A percentile compares a stretch with the other conserved stretches of the same genome.
Evolutionary conservation across 176 grass and related monocot genomes (phyloP).

Genomic region (Alloteropsis semialata): DNA sequence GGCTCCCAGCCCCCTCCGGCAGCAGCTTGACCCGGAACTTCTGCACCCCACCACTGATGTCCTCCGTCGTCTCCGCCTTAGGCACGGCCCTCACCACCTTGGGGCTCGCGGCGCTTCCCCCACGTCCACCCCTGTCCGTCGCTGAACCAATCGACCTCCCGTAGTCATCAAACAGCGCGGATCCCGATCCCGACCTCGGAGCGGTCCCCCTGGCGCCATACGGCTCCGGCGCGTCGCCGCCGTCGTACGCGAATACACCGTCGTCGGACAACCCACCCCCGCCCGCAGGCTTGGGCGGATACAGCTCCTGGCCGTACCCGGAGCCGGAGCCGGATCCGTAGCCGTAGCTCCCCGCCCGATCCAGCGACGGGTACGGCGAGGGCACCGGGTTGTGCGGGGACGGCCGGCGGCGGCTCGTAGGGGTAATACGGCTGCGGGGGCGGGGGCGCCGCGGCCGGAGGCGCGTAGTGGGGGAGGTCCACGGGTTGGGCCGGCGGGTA

Average conservation of each 20-base stretch:
- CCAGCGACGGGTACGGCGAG: conserved; percentile 62
- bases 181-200: conserved; percentile 31
- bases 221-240: conserved; percentile 58
- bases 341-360: conserved; percentile 39
- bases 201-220: conserved; percentile 75
- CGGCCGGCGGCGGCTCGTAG: conserved; percentile 43
- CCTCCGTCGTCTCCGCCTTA: conserved; percentile 70
- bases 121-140: conserved; percentile 38
- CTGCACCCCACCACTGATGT: conserved; percentile 77
- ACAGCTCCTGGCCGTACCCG: conserved; percentile 49
- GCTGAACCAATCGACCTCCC: conserved; percentile 76
- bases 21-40: conserved; percentile 93
- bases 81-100: conserved; percentile 93
- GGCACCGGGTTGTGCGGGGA: conserved; percentile 32
- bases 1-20: conserved; percentile 75
- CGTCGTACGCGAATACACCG: conserved; percentile 78
- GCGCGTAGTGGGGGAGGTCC: conserved; percentile 35
- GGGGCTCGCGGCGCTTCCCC: conserved; percentile 19
- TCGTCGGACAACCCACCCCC: conserved; percentile 45
- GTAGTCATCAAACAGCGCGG: conserved; percentile 86
- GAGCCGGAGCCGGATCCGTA: conserved; percentile 46
- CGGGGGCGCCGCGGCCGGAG: conserved; percentile 1
- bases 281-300: conserved; percentile 32
- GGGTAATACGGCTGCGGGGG: conserved; percentile 50
- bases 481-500: conserved; percentile 38